Evolutionary conservation across 140 eudicot genomes (phyloP).

Genomic region (Erigeron philadelphicus): DNA sequence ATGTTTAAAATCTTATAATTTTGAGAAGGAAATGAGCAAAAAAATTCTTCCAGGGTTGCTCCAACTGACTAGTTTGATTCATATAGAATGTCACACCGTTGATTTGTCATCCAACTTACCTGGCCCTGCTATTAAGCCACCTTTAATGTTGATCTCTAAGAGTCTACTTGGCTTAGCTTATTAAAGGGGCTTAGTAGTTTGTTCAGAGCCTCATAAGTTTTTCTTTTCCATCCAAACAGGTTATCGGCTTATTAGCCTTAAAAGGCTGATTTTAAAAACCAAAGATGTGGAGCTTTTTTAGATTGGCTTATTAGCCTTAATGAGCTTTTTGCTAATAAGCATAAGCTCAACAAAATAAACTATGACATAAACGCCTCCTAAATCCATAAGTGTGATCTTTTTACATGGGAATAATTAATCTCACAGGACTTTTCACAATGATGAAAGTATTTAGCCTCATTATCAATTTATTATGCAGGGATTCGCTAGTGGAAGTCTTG

Average conservation of each 20-base stretch:
- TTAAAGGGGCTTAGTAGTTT: too few relatives aligned
- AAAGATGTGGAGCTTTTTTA: too few relatives aligned
- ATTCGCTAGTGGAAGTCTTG: constrained; percentile 98
- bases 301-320: too few relatives aligned
- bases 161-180: too few relatives aligned
- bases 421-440: too few relatives aligned
- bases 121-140: background rate
- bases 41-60: background rate
- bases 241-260: too few relatives aligned
- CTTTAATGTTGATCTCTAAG: background rate
- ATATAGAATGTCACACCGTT: background rate
- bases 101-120: background rate
- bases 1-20: background rate
- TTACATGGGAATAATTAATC: background rate
- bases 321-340: too few relatives aligned
- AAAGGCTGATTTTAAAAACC: too few relatives aligned
- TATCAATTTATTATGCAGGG: constrained; percentile 69
- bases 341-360: too few relatives aligned
- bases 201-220: background rate
- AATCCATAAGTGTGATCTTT: background rate
- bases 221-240: too few relatives aligned
- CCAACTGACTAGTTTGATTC: background rate
- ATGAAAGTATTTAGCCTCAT: background rate
- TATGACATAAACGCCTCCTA: too few relatives aligned
- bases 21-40: background rate